Conservation (phyloP, 2,329 filamentous ascomycete species). For the Aspergillus clavatus region DNA sequence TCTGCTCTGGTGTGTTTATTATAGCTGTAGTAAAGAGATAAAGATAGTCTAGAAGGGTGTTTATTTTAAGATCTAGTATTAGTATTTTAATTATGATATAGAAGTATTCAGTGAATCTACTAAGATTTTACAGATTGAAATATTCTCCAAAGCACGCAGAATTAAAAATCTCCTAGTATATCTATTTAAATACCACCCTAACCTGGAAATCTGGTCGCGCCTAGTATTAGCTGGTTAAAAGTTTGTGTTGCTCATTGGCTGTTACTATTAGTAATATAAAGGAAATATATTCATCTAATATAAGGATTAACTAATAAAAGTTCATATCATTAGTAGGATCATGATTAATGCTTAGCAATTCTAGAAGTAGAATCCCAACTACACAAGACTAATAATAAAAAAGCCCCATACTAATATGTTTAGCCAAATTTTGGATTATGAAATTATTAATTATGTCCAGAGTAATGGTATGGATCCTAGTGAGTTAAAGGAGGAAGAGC, state of each 20-base stretch:
- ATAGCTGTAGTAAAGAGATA: conserved; percentile 12
- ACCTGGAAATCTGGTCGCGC: conserved; percentile 5
- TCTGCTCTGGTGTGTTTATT: conserved; percentile 11
- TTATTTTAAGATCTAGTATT: conserved; percentile 1
- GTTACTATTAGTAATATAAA: not conserved
- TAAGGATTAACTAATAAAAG: not conserved
- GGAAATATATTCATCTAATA: not conserved
- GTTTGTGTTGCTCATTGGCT: not conserved
- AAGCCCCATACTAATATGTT: not conserved
- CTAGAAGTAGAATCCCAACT: not conserved
- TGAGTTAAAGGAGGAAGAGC: not conserved
- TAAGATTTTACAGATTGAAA: conserved; percentile 14
- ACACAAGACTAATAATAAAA: not conserved
- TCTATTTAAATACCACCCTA: conserved; percentile 23
- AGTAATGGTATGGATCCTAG: not conserved
- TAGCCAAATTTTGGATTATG: not conserved
- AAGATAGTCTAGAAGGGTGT: conserved; percentile 6
- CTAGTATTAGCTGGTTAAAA: not conserved
- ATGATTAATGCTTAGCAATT: not conserved
- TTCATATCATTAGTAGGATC: not conserved
- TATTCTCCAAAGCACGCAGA: conserved; percentile 12
- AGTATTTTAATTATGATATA: conserved; percentile 24
- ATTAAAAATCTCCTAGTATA: conserved; percentile 23
- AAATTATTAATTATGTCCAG: not conserved
- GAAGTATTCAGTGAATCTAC: conserved; percentile 19